Evolutionary conservation across 1,139 yeast genomes (phyloP), one percentile per base, ranked within the genome.

Genomic region (Scheffersomyces parashehatae): DNA sequence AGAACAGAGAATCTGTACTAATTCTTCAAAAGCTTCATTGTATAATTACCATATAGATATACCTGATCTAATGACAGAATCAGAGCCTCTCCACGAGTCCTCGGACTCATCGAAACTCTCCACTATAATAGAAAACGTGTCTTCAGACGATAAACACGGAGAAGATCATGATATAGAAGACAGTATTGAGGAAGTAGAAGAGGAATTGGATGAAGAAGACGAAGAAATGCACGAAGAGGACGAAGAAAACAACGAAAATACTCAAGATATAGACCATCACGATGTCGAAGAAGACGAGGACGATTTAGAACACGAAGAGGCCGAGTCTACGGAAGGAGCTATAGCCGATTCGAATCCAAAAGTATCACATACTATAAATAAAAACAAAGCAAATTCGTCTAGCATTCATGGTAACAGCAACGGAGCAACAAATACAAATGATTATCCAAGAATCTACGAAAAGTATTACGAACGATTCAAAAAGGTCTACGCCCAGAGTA

Each of bases 401-500:
- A 16, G 3, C 6, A 2, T 5, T 5, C 20, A 16, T 16, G 20
- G 20, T 5, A 20, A 20, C 26, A 20, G 26, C 8, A 20, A 20
- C 8, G 26, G 26, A 20, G 8, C 24, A 29, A 10, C 7, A 26
- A 15, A n/a, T 11, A 28, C 38, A 15, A 52, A 50, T 29, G 60
- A 64, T 38, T 60, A 59, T 40, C 47, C 56, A 5, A 53, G 58
- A 41, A 46, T 66, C 9, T 67, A 60, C 45, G 67, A 64, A 37
- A 50, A 50, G 26, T 64, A 63, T 37, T 65, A 58, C 37, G 63
- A 61, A 6, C 51, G 56, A 28, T 70, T 66, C 51, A 52, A 59
- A 30, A 45, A 45, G 26, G 68, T 53, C 4, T 58, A 58, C 37
- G 48, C 55, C 7, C 47, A 44, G 38, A 65, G 73, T 5, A 56